Conservation (phyloP, 257 asterid species). For the Solanum etuberosum region DNA sequence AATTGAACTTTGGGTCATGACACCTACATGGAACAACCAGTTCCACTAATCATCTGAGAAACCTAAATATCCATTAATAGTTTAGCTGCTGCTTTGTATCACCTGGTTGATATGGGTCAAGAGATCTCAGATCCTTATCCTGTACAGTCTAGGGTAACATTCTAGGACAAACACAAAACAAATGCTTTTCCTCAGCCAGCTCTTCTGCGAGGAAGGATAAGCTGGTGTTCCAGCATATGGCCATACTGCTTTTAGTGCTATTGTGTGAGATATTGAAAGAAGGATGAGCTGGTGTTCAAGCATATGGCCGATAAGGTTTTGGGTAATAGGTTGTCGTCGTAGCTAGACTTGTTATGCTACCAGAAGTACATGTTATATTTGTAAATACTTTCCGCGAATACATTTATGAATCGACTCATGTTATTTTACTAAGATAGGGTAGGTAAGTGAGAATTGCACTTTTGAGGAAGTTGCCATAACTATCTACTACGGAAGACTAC, state of each 20-base stretch:
- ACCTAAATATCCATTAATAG: slow-evolving; percentile 53
- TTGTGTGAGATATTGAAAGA: background rate
- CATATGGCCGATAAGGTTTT: background rate
- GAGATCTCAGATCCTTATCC: slow-evolving; percentile 45
- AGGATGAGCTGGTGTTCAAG: background rate
- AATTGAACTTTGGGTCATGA: background rate
- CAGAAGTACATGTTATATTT: background rate
- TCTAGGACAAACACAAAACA: slow-evolving; percentile 72
- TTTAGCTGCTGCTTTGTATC: slow-evolving; percentile 65
- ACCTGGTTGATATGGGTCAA: slow-evolving; percentile 56
- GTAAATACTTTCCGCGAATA: background rate
- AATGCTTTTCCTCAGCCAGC: slow-evolving; percentile 66
- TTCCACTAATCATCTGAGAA: slow-evolving; percentile 36
- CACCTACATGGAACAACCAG: background rate
- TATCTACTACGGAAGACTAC: background rate
- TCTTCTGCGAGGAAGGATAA: slow-evolving; percentile 54
- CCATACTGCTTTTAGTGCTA: background rate
- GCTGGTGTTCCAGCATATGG: background rate
- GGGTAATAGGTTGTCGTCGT: background rate
- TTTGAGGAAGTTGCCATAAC: background rate
- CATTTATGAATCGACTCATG: background rate
- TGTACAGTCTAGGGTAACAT: slow-evolving; percentile 46
- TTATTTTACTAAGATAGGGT: background rate
- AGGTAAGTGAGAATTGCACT: background rate
- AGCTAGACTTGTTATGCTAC: background rate